Percentiles rank a stretch among this genome's conserved stretches.
Conservation (phyloP, 2,329 filamentous ascomycete genomes). For the Fusarium sp. region DNA sequence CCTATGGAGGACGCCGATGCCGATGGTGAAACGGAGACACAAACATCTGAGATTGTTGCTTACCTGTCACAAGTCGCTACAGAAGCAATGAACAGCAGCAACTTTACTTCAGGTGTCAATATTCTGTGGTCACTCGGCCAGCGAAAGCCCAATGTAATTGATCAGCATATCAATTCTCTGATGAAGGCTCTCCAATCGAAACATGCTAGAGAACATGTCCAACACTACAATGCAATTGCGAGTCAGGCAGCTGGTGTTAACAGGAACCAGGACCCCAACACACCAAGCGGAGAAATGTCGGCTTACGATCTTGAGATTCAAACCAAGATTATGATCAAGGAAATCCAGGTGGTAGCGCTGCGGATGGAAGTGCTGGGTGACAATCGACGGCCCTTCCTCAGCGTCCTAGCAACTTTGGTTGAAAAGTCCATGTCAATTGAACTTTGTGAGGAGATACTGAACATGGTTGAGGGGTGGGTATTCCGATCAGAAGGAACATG, state of each 20-base stretch:
- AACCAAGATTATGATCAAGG: constrained; percentile 90
- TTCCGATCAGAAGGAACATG: constrained; percentile 95
- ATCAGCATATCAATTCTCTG: constrained; percentile 83
- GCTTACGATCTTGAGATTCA: constrained; percentile 87
- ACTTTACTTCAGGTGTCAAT: constrained; percentile 89
- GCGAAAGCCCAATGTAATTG: constrained; percentile 85
- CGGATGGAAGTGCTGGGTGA: constrained; percentile 94
- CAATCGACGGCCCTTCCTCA: constrained; percentile 90
- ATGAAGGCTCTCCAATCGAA: constrained; percentile 96
- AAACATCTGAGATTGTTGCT: constrained; percentile 85
- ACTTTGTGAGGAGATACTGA: constrained; percentile 90
- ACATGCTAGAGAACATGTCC: constrained; percentile 92
- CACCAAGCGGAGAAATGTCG: constrained; percentile 65
- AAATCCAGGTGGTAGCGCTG: constrained; percentile 89
- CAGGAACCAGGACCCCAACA: constrained; percentile 62
- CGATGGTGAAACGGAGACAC: constrained; percentile 82
- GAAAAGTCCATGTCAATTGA: constrained; percentile 90
- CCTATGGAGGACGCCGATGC: constrained; percentile 80
- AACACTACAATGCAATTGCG: constrained; percentile 69
- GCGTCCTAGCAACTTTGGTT: constrained; percentile 91
- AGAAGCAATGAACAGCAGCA: constrained; percentile 81
- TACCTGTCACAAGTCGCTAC: constrained; percentile 87
- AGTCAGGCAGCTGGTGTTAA: constrained; percentile 57
- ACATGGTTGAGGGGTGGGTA: constrained; percentile 95
- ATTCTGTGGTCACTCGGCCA: constrained; percentile 91